Evolutionary conservation across 768 basidiomycete genomes (phyloP), one percentile per base, ranked within the genome.

Genomic region (Mycena galopus): DNA sequence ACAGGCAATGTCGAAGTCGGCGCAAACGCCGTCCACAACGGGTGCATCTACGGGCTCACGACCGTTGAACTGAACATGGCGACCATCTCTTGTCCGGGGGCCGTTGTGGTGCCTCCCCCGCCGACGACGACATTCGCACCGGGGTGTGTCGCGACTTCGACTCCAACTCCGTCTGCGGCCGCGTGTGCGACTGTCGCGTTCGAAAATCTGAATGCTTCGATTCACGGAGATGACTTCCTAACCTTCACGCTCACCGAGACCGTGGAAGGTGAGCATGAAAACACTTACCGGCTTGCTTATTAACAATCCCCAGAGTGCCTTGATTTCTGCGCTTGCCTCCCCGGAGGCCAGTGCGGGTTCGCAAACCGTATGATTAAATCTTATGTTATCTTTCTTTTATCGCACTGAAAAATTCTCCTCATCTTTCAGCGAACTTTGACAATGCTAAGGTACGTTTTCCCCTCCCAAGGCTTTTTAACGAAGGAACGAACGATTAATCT

Each of bases 1-100:
- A 42, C 37, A n/a, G 33, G 32, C 25, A 66, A 57, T 27, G 53
- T 66, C 19, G 53, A n/a, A 35, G n/a, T 64, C 19, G 62, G n/a
- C 47, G 50, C 47, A 23, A 33, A 35, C 29, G 62, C 62, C 19
- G 25, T 53, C 47, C n/a, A 33, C 50, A 64, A 64, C 23, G 50
- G 62, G 16, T 53, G 64, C 53, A 39, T 65, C 23, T 50, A 50
- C 47, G 47, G n/a, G 23, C 47, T 50, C 47, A 50, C 47, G 11
- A 50, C 47, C 23, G 47, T 50, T 50, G 47, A 50, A 50, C 47
- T 50, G 9, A 50, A 50, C 47, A 50, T 50, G 47, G 47, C 47
- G 47, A 25, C 47, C 47, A 50, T 50, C 47, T 50, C 47, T 21
- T 50, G 47, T 50, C 47, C 47, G 47, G 47, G 47, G 47, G 47